phyloP scores from a whole-genome alignment of 768 basidiomycete species.

The Phylloporus arenicola region DNA sequence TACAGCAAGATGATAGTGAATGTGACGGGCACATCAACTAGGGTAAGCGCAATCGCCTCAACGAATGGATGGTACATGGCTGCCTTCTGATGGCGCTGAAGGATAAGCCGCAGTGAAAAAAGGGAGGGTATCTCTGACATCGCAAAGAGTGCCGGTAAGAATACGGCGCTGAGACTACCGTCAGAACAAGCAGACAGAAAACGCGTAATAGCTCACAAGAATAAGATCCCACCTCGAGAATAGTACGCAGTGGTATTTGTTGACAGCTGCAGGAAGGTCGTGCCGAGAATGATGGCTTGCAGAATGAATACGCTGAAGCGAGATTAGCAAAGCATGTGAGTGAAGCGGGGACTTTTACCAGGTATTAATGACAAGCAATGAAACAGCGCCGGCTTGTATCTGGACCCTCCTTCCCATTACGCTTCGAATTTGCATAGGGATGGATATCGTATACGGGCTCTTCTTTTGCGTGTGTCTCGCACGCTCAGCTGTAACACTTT shows the following conservation, averaged over 20 bases:
- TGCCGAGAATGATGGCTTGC: constrained; percentile 32
- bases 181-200: not conserved
- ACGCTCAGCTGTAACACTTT: constrained; percentile 50
- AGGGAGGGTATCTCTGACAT: constrained; percentile 56
- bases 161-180: constrained; percentile 38
- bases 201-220: constrained; percentile 50
- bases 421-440: constrained; percentile 42
- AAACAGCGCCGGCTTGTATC: constrained; percentile 39
- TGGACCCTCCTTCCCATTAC: constrained; percentile 44
- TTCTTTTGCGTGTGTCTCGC: constrained; percentile 40
- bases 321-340: not conserved
- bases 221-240: constrained; percentile 79
- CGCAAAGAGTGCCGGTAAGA: constrained; percentile 53
- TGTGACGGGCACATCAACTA: constrained; percentile 44
- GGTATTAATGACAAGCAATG: constrained; percentile 28
- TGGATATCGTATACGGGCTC: constrained; percentile 48
- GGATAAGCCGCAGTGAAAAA: constrained; percentile 41
- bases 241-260: constrained; percentile 31
- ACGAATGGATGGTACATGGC: constrained; percentile 51
- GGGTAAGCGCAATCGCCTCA: constrained; percentile 41
- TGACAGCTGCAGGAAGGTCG: constrained; percentile 43
- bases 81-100: constrained; percentile 38
- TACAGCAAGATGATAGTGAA: constrained; percentile 33
- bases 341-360: constrained; percentile 9
- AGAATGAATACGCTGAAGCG: constrained; percentile 34